Conservation (phyloP, 345 rosid species). For the Fremontodendron californicum region DNA sequence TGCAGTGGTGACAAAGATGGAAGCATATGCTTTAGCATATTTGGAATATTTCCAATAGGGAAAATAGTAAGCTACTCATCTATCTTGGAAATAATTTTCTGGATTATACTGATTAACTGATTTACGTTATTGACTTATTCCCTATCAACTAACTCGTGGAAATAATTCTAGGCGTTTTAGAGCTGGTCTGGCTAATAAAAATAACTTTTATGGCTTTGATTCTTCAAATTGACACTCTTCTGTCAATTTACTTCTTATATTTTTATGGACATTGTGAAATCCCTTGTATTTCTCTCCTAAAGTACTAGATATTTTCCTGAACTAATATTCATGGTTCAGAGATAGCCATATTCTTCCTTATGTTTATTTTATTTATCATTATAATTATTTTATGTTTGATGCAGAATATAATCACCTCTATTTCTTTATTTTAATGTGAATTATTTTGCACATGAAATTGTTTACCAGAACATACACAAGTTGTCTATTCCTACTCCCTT, state of each 20-base stretch:
- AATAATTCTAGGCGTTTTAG: not conserved
- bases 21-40: conserved; percentile 74
- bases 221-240: not conserved
- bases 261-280: not conserved
- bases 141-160: not conserved
- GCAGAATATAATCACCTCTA: not conserved
- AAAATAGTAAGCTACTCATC: conserved; percentile 62
- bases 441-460: conserved; percentile 19
- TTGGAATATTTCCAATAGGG: conserved; percentile 90
- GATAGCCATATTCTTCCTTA: not conserved
- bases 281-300: not conserved
- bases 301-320: not conserved
- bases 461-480: conserved; percentile 69
- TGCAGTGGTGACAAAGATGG: conserved; percentile 90
- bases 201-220: not conserved
- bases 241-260: not conserved
- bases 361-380: not conserved
- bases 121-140: not conserved
- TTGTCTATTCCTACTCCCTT: conserved; percentile 42
- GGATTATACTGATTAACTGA: not conserved
- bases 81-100: not conserved
- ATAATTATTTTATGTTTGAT: not conserved
- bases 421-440: not conserved
- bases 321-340: not conserved
- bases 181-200: not conserved